These are phyloP conservation scores for Hyphodiscus sp. DNA, from an alignment of 2,329 filamentous ascomycete genomes.

Conservation along the genomic window DNA sequence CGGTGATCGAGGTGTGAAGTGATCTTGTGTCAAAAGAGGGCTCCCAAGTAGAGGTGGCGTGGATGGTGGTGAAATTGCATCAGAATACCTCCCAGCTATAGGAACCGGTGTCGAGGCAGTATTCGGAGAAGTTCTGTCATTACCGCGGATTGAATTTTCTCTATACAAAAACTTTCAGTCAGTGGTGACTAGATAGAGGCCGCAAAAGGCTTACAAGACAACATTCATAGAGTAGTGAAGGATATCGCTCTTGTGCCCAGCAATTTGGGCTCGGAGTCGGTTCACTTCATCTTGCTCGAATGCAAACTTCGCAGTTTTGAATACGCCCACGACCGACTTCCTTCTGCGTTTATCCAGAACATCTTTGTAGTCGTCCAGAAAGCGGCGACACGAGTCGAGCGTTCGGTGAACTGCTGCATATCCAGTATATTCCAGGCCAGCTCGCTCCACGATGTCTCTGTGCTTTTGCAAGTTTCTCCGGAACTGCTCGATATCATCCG, in stretches of 20 bases:
- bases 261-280: not conserved
- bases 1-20: not conserved
- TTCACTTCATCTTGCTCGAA: not conserved
- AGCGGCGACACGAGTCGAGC: not conserved
- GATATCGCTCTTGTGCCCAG: not conserved
- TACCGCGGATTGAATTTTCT: not conserved
- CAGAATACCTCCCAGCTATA: not conserved
- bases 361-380: not conserved
- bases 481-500: conserved; percentile 1
- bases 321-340: not conserved
- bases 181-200: not conserved
- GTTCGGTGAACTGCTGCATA: not conserved
- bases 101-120: not conserved
- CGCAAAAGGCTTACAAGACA: not conserved
- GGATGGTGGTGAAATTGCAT: not conserved
- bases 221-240: not conserved
- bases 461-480: not conserved
- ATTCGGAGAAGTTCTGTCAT: not conserved
- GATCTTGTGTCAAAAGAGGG: not conserved
- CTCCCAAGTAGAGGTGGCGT: not conserved
- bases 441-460: not conserved
- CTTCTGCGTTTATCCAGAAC: not conserved
- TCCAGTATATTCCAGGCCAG: not conserved
- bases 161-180: not conserved
- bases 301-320: not conserved